Evolutionary conservation across 331 rosid species (phyloP).

Genomic region (Stylosanthes scabra): DNA sequence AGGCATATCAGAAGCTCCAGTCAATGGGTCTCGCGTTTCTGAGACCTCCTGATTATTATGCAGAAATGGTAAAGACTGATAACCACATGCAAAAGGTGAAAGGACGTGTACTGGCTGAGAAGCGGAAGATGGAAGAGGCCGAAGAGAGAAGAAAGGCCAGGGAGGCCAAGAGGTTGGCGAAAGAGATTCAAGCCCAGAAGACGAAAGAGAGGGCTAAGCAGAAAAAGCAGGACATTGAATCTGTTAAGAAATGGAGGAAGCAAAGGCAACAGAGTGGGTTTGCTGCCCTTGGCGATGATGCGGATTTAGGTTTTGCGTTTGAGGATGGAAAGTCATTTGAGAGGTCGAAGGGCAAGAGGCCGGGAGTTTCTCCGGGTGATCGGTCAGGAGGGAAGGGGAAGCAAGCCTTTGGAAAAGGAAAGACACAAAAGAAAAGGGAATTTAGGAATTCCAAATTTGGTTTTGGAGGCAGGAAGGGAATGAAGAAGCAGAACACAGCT

Average conservation of each 20-base stretch:
- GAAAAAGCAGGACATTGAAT: slow-evolving; percentile 75
- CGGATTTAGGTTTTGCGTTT: slow-evolving; percentile 47
- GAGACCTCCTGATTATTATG: slow-evolving; percentile 76
- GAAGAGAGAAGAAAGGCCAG: slow-evolving; percentile 80
- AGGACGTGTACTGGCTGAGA: slow-evolving; percentile 70
- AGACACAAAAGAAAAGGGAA: slow-evolving; percentile 48
- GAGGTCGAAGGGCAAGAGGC: slow-evolving; percentile 63
- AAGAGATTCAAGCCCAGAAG: slow-evolving; percentile 80
- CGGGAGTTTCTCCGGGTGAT: slow-evolving; percentile 63
- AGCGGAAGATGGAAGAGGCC: slow-evolving; percentile 75
- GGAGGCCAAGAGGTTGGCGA: slow-evolving; percentile 70
- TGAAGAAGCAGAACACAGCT: slow-evolving; percentile 62
- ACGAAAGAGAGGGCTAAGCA: slow-evolving; percentile 75
- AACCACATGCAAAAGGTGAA: slow-evolving; percentile 76
- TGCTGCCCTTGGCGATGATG: slow-evolving; percentile 56
- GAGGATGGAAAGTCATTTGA: slow-evolving; percentile 67
- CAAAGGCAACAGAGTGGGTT: slow-evolving; percentile 82
- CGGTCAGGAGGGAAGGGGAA: slow-evolving; percentile 66
- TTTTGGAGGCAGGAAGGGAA: slow-evolving; percentile 66
- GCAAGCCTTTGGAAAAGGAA: slow-evolving; percentile 39
- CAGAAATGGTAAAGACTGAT: slow-evolving; percentile 87
- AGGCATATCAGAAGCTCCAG: slow-evolving; percentile 72
- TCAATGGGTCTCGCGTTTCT: slow-evolving; percentile 70
- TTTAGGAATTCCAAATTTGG: slow-evolving; percentile 64
- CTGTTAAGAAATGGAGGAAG: slow-evolving; percentile 92